Base-by-base conservation (phyloP, 2,329 filamentous ascomycete species). In the Xylaria sp. region DNA sequence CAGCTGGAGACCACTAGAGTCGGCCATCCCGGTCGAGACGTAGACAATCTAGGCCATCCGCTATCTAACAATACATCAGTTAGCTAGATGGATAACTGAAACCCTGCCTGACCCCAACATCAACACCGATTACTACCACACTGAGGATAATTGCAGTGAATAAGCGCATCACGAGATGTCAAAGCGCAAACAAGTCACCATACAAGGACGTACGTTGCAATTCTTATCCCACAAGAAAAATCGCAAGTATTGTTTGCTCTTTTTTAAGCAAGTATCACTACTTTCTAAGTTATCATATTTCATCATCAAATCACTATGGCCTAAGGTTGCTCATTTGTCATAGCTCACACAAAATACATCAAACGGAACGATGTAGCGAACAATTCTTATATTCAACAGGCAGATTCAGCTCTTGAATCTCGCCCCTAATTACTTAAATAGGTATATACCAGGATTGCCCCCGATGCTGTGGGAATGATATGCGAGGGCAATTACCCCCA, bases 21-120 rank as follows among this genome's bases (percentile, higher is more conserved):
- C 66, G 66, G 66, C 13, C 41, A 64, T 49, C 56, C 56, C 61
- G 55, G 33, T 51, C 20, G n/a, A 64, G 33, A 43, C 13, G 20
- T 33, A 43, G 43, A 28, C 25, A 15, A 5, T 28, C 43, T 52
- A 41, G 20, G 23, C 18, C 23, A 28, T 51, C 12, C 28, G 48
- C 23, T 28, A n/a, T 46, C 43, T 46, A 15, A 10, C 33, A 36
- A 10, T 41, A 15, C 39, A 1, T 41, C n/a, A 8, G 41, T 8
- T n/a, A 46, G 5, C 15, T 46, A 3, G 15, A 28, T 28, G 28
- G 28, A 28, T 6, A 18, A 46, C 6, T 46, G 28, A 28, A 5
- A 28, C 28, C 28, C 28, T 28, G 28, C 28, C 28, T n/a, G 28
- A 18, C 5, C 41, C 41, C 41, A n/a, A 46, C 15, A n/a, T 46